These are phyloP conservation scores for Cicer chorassanicum DNA, from an alignment of 306 rosid genomes.

Conservation along the genomic window DNA sequence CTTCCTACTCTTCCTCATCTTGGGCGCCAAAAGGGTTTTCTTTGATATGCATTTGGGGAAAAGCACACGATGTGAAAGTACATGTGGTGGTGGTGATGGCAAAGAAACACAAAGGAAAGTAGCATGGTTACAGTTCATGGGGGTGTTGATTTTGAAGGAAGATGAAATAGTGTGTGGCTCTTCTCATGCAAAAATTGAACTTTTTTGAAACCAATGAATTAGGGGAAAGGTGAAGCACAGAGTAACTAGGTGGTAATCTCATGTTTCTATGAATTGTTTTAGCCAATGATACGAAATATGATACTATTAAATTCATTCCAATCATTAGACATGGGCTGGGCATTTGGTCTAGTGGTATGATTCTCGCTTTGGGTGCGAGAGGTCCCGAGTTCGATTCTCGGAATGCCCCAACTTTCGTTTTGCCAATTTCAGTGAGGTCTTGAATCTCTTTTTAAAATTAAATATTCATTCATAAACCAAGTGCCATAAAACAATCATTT, in stretches of 20 bases:
- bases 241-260: neutral
- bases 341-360: slow-evolving; percentile 48
- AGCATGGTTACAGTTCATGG: slow-evolving; percentile 64
- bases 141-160: neutral
- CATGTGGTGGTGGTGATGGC: slow-evolving; percentile 28
- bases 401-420: slow-evolving; percentile 13
- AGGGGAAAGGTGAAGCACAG: neutral
- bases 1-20: slow-evolving; percentile 44
- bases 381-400: slow-evolving; percentile 46
- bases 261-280: too few relatives aligned
- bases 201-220: neutral
- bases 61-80: slow-evolving; percentile 19
- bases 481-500: too few relatives aligned
- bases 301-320: too few relatives aligned
- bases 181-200: neutral
- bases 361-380: slow-evolving; percentile 49
- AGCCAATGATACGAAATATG: too few relatives aligned
- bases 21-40: slow-evolving; percentile 40
- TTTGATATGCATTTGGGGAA: slow-evolving; percentile 44
- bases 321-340: neutral
- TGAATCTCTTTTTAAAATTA: too few relatives aligned
- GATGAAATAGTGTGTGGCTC: neutral
- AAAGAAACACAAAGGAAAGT: slow-evolving; percentile 48
- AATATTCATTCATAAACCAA: too few relatives aligned
- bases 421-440: neutral